Percentiles rank a stretch among this genome's conserved stretches.
Conservation (phyloP, 305 asterid species). For the Fraxinus greggii region DNA sequence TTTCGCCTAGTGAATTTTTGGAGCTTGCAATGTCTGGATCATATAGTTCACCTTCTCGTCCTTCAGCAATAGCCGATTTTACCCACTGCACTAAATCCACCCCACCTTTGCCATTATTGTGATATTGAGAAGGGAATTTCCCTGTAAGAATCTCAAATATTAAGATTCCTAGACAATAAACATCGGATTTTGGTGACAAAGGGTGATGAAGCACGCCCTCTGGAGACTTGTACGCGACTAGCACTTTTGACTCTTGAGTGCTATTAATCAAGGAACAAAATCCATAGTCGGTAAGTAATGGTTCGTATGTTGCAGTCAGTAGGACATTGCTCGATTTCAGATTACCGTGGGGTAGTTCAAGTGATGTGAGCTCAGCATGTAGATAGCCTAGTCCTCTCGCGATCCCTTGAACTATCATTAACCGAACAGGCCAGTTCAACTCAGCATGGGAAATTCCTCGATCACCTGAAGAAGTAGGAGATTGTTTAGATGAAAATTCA, state of each 20-base stretch:
- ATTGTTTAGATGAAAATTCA: background rate
- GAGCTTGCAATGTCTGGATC: conserved; percentile 50
- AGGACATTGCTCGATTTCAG: conserved; percentile 78
- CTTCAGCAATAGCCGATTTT: conserved; percentile 51
- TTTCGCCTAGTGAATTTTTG: conserved; percentile 24
- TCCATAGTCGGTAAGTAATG: conserved; percentile 64
- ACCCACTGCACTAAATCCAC: conserved; percentile 65
- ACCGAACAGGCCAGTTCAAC: conserved; percentile 56
- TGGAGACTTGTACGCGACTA: conserved; percentile 67
- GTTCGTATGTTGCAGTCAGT: conserved; percentile 44
- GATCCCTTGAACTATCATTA: conserved; percentile 62
- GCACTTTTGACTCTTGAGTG: conserved; percentile 44
- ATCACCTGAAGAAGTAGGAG: conserved; percentile 41
- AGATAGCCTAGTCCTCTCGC: conserved; percentile 58
- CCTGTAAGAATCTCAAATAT: conserved; percentile 78
- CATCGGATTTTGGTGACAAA: conserved; percentile 66
- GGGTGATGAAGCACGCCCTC: conserved; percentile 43
- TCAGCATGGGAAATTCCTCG: conserved; percentile 45
- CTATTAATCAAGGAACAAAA: conserved; percentile 37
- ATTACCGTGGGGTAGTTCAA: conserved; percentile 72
- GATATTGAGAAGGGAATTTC: conserved; percentile 50
- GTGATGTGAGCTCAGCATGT: conserved; percentile 44
- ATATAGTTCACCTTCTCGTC: conserved; percentile 39
- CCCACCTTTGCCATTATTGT: conserved; percentile 55
- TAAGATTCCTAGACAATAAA: conserved; percentile 63